Base-by-base conservation (phyloP, 2,329 filamentous ascomycete species). In the Calonectria pseudoreteaudii region DNA sequence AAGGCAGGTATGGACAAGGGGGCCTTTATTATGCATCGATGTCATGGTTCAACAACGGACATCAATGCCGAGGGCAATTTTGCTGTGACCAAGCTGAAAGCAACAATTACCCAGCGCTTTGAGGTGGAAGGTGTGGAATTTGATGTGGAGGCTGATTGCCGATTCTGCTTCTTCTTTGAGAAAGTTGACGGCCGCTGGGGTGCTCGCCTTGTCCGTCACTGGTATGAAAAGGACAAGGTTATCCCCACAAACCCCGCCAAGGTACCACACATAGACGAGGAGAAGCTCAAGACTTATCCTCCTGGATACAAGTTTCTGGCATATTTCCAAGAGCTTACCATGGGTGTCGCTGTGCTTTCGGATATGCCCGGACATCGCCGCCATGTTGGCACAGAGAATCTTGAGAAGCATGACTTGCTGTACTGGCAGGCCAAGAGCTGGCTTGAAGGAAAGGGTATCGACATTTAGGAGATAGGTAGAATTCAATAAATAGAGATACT, bases 221-320 rank as follows among this genome's bases (percentile, higher is more conserved):
- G 86, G 84, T 89, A 89, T 73, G 88, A 89, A 79, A 89, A 89
- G 82, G 88, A 89, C 78, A 89, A 89, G 79, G 74, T 89, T 53
- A 83, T 76, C 87, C 68, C 83, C 83, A 9, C 87, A 2, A 85
- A 88, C 72, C 86, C 87, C 1, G 81, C 79, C 7, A 85, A 82
- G 66, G 79, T 87, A 16, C 87, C 87, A 0, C 66, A 71, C 8
- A 71, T 89, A 2, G 84, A 88, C 72, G 83, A 86, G 49, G 81
- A 82, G 50, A 84, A 83, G 74, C 75, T 88, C 41, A 79, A 81
- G 47, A 74, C 75, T 14, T 88, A 86, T 78, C 87, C 87, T 0
- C 78, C 78, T 7, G 87, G 87, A 0, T 88, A 89, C 74, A 83
- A 85, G 72, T 87, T 85, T 73, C 75, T 88, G 44, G 86, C 85